Percentiles rank a stretch among this genome's conserved stretches.
Conservation (phyloP, 129 eudicot species). For the Centrapalus pauciflorus region DNA sequence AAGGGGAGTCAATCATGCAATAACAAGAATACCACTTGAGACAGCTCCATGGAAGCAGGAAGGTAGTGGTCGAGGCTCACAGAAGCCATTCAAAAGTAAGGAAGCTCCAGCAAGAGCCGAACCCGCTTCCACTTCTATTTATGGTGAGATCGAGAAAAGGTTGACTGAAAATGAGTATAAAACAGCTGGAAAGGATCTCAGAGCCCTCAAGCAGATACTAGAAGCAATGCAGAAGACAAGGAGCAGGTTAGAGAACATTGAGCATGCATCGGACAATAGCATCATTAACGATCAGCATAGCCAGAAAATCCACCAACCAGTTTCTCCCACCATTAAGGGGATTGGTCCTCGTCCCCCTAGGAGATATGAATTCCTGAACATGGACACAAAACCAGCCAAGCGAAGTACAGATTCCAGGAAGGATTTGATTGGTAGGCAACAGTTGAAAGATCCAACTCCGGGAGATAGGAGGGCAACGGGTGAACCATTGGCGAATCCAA, state of each 20-base stretch:
- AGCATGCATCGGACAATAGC: conserved; percentile 12
- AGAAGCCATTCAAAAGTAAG: conserved; percentile 28
- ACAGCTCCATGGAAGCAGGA: conserved; percentile 83
- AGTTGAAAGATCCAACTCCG: conserved; percentile 18
- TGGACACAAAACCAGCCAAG: conserved; percentile 31
- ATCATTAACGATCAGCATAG: conserved; percentile 27
- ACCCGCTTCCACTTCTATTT: conserved; percentile 48
- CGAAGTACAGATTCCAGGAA: conserved; percentile 19
- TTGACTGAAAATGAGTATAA: conserved; percentile 65
- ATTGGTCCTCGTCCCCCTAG: conserved; percentile 34
- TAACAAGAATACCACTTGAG: conserved; percentile 52
- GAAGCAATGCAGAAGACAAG: conserved; percentile 88
- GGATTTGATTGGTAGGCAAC: conserved; percentile 20
- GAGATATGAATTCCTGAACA: conserved; percentile 23
- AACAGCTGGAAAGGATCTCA: conserved; percentile 83
- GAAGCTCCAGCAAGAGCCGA: conserved; percentile 23
- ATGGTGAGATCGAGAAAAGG: conserved; percentile 83
- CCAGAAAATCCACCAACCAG: conserved; percentile 21
- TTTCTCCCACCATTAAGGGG: conserved; percentile 35
- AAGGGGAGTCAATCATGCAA: conserved; percentile 25
- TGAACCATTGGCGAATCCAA: conserved; percentile 28
- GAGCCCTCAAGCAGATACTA: conserved; percentile 95
- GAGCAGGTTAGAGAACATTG: conserved; percentile 39
- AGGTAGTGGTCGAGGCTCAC: conserved; percentile 31
- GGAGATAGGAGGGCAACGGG: conserved; percentile 31